These are phyloP conservation scores for Didymosphaeria variabile DNA, from an alignment of 2,329 filamentous ascomycete genomes.

Conservation along the genomic window DNA sequence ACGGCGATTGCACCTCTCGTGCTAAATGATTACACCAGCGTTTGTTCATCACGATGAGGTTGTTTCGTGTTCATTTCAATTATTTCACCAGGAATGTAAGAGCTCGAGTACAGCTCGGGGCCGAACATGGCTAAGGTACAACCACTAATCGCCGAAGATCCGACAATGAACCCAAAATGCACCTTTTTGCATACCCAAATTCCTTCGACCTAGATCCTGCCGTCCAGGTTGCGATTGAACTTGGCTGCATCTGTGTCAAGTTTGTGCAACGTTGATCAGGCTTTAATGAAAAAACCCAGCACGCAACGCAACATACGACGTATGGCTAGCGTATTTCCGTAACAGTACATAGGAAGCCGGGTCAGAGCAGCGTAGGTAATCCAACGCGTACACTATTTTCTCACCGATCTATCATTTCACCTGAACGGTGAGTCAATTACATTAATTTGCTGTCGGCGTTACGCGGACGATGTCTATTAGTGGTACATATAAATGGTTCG, in stretches of 20 bases:
- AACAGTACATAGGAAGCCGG: not conserved
- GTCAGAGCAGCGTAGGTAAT: not conserved
- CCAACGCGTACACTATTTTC: not conserved
- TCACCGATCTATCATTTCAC: not conserved
- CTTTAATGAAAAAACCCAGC: not conserved
- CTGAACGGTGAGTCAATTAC: not conserved
- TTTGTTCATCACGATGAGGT: too few species aligned
- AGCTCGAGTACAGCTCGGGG: not conserved
- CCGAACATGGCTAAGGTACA: not conserved
- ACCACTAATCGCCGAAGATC: not conserved
- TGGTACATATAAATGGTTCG: not conserved
- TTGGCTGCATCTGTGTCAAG: not conserved
- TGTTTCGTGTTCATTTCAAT: too few species aligned
- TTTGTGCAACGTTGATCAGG: not conserved
- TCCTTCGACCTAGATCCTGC: not conserved
- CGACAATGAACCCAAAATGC: not conserved
- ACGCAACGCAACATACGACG: not conserved
- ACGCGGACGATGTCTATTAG: not conserved
- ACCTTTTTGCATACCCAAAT: not conserved
- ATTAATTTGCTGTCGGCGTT: not conserved
- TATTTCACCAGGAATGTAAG: too few species aligned
- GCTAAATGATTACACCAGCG: too few species aligned
- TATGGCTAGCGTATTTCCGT: not conserved
- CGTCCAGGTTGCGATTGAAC: not conserved
- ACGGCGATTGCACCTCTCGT: too few species aligned